Base-by-base conservation (phyloP, 2,329 filamentous ascomycete species). In the Botrytis byssoidea region DNA sequence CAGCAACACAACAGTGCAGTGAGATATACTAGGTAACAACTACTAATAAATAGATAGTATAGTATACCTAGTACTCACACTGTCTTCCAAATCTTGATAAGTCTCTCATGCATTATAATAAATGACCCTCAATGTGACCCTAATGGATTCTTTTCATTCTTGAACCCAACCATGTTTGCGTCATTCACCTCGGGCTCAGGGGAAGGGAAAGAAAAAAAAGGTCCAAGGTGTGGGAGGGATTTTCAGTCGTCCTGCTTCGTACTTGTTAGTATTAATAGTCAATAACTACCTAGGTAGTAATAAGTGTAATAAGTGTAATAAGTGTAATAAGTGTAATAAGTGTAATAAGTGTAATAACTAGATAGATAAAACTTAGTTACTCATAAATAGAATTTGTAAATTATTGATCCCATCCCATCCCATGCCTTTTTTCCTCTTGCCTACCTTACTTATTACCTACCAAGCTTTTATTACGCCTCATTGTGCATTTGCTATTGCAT, bases 171-270 rank as follows among this genome's bases (percentile, higher is more conserved):
- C 32, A 40, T 3, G n/a, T 69, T 57, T 69, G 66, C 66, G 66
- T 69, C 66, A 69, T 69, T 44, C 61, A 29, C 61, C 61, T 64
- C 61, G n/a, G 35, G 51, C 61, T 64, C 61, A 42, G 35, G 51
- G 32, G 66, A 35, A 37, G 22, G 37, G 32, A 48, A 35, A 37
- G 22, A n/a, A 32, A 68, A 68, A 57, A 55, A 42, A 22, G 37
- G 37, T 40, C 37, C 37, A 40, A 12, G 40, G 6, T 64, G 29
- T 18, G 60, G 16, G 48, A 29, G 48, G 48, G 25, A 55, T 55
- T 55, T 55, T 7, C 51, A 29, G 51, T 29, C n/a, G 6, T 4
- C 51, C 3, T 29, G 25, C 51, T 18, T 51, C 25, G 51, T 29
- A 29, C 51, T 29, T 8, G 18, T 55, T 14, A 51, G 25, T 14